These are phyloP conservation scores for Ogataea hybrid DNA, from an alignment of 1,139 yeast species.

Conservation along the genomic window DNA sequence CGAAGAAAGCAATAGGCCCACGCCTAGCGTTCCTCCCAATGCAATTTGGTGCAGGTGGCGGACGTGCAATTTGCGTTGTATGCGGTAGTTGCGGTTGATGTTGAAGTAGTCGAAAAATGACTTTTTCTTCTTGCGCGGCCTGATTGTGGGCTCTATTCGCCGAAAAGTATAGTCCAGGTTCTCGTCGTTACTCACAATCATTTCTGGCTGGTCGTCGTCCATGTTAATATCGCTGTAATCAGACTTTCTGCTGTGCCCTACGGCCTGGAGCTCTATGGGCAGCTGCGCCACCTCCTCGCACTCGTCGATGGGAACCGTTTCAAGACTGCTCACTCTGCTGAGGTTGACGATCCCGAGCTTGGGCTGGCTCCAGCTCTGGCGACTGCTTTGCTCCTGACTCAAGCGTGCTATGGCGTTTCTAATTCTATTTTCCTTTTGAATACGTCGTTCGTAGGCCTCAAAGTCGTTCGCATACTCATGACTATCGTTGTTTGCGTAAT, in stretches of 20 bases:
- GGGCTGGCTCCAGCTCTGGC: constrained; percentile 1
- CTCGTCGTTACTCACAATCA: constrained; percentile 30
- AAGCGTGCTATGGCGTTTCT: constrained; percentile 30
- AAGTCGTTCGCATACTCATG: constrained; percentile 33
- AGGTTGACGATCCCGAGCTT: background rate
- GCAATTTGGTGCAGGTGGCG: constrained; percentile 82
- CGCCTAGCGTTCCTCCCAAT: constrained; percentile 80
- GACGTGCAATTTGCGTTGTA: constrained; percentile 59
- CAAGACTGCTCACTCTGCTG: constrained; percentile 6
- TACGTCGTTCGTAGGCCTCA: constrained; percentile 35
- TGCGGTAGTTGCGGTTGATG: constrained; percentile 28
- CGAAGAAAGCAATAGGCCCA: constrained; percentile 73
- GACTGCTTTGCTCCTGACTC: constrained; percentile 13
- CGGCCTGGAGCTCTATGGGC: constrained; percentile 28
- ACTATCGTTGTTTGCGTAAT: constrained; percentile 11
- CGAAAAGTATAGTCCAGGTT: constrained; percentile 30
- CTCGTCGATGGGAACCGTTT: constrained; percentile 23
- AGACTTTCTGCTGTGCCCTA: constrained; percentile 8
- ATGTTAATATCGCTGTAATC: constrained; percentile 1
- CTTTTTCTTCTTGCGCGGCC: background rate
- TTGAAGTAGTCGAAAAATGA: constrained; percentile 7
- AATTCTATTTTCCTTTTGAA: constrained; percentile 36
- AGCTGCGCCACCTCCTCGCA: constrained; percentile 24
- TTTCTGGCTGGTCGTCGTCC: constrained; percentile 17
- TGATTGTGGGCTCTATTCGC: constrained; percentile 19